phyloP scores from a whole-genome alignment of 208 protist species.

The Acanthamoeba sp. region DNA sequence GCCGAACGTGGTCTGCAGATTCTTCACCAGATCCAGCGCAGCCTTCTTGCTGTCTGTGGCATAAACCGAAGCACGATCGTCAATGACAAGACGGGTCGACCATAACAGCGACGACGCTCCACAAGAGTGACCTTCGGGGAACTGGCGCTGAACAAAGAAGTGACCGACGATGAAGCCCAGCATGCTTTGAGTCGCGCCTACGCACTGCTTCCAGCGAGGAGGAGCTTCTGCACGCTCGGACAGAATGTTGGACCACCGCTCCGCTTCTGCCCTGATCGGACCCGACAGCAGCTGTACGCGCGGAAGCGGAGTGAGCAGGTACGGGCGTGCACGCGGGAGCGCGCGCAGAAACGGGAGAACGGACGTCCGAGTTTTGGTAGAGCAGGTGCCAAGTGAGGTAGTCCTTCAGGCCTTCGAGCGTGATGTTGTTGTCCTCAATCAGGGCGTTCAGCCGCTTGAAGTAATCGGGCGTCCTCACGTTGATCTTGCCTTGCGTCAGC shows the following conservation, averaged over 20 bases:
- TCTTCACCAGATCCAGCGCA: not conserved
- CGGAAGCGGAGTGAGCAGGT: not conserved
- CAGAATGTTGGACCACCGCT: not conserved
- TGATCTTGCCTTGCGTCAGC: not conserved
- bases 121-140: not conserved
- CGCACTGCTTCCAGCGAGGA: slow-evolving; percentile 49
- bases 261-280: not conserved
- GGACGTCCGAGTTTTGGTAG: not conserved
- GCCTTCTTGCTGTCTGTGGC: slow-evolving; percentile 19
- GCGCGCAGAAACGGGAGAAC: not conserved
- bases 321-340: not conserved
- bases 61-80: not conserved
- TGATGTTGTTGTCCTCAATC: not conserved
- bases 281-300: slow-evolving; percentile 26
- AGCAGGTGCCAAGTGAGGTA: slow-evolving; percentile 34
- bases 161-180: slow-evolving; percentile 60
- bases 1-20: slow-evolving; percentile 6
- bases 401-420: not conserved
- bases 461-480: not conserved
- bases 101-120: not conserved
- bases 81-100: not conserved
- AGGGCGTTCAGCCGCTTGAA: not conserved
- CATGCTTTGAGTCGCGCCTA: not conserved
- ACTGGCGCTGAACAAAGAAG: slow-evolving; percentile 14
- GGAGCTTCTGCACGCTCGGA: not conserved